These are phyloP conservation scores for Withania somnifera DNA, from an alignment of 305 asterid species.

Conservation along the genomic window DNA sequence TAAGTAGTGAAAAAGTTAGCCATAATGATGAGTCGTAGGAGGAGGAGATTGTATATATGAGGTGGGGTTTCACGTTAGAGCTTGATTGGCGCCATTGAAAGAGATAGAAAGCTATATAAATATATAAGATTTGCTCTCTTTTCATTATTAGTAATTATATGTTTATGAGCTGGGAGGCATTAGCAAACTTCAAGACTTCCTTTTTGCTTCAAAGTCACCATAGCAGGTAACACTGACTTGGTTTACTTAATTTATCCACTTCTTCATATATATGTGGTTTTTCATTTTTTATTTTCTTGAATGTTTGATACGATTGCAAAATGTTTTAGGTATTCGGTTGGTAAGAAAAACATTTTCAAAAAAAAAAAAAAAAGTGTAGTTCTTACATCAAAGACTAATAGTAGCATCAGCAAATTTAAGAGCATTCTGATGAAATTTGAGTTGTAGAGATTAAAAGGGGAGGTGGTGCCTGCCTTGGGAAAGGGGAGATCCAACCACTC, in stretches of 20 bases:
- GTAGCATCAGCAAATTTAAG: background rate
- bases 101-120: background rate
- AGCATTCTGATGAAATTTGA: background rate
- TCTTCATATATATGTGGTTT: no score
- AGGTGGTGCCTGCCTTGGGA: background rate
- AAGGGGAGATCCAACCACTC: background rate
- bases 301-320: background rate
- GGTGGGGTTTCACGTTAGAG: constrained; percentile 10
- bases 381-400: no score
- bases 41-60: background rate
- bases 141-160: background rate
- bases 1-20: background rate
- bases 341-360: no score
- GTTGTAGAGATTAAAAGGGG: background rate
- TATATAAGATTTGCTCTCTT: background rate
- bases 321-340: no score
- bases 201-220: constrained; percentile 4
- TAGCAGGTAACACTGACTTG: constrained; percentile 1
- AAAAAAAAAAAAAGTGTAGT: no score
- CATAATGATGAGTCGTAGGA: background rate
- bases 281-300: background rate
- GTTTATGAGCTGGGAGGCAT: constrained; percentile 16
- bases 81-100: constrained; percentile 17
- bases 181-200: background rate
- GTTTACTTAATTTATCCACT: background rate